Base-by-base conservation (phyloP, 202 grass and related monocot species). In the Musa balbisiana region DNA sequence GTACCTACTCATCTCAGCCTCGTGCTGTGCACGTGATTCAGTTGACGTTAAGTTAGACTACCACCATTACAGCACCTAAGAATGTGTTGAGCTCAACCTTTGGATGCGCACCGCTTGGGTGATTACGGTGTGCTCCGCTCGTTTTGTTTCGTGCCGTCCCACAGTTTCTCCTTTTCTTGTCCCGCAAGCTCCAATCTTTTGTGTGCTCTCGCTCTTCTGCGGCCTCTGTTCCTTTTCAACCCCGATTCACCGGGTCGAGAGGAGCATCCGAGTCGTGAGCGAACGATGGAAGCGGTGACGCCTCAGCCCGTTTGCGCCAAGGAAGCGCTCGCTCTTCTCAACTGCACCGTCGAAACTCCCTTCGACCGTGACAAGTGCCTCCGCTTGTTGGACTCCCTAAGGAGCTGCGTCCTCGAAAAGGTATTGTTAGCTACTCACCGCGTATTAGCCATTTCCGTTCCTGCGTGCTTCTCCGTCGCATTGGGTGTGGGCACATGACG, bases 321-420 rank as follows among this genome's bases (percentile, higher is more conserved):
- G 78, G 90, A 96, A 74, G 88, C 86, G 76, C 82, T 96, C 73
- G 90, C 63, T 73, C 85, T 96, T 74, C 93, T 96, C 69, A 96
- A 96, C 82, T 96, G 93, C 80, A 55, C 83, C 53, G 73, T 84
- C 9, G 80, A 84, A 49, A 67, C 53, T 26, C 86, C 82, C 59
- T 96, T 90, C 87, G 84, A 92, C 70, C 90, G 82, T 64, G 84
- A 97, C 16, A 87, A 80, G 84, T 97, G 93, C 82, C 78, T 97
- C 85, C 60, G 64, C 24, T 76, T 91, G 80, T 74, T 97, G 52
- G 90, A 91, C 51, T 78, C 73, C 6, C 90, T 97, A 65, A 79
- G 84, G 14, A 65, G 53, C 54, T 97, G 93, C 90, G 82, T 97
- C 73, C 80, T 84, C n/a, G 79, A 82, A 20, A 97, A 92, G 87